Evolutionary conservation across 768 basidiomycete species (phyloP).

Genomic region (Gautieria morchelliformis): DNA sequence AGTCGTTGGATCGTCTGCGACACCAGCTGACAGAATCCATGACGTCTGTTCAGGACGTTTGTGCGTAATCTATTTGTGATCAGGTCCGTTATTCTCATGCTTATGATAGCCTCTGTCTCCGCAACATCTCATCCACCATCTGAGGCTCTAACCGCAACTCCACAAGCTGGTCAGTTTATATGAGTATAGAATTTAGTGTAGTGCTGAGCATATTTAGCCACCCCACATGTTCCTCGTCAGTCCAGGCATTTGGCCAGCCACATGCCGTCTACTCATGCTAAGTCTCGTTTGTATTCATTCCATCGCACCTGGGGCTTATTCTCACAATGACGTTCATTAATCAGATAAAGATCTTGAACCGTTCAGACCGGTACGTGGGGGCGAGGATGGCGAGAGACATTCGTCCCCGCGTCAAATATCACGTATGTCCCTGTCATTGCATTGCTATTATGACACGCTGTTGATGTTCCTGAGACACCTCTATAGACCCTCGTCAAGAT

Average conservation of each 20-base stretch:
- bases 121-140: neutral
- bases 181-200: neutral
- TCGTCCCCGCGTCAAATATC: neutral
- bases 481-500: too few species aligned
- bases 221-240: neutral
- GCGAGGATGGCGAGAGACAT: neutral
- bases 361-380: neutral
- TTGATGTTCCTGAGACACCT: too few species aligned
- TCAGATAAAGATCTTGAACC: slow-evolving; percentile 6
- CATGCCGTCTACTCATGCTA: neutral
- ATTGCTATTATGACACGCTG: too few species aligned
- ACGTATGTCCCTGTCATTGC: neutral
- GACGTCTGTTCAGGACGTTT: slow-evolving; percentile 10
- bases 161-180: neutral
- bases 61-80: neutral
- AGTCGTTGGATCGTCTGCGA: slow-evolving; percentile 37
- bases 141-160: neutral
- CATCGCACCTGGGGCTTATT: neutral
- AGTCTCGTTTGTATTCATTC: neutral
- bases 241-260: neutral
- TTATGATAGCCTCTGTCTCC: neutral
- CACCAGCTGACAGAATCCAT: slow-evolving; percentile 33
- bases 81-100: neutral
- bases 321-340: neutral
- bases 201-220: neutral